Base-by-base conservation (phyloP, 1,139 yeast species). In the Pichia sp. region DNA sequence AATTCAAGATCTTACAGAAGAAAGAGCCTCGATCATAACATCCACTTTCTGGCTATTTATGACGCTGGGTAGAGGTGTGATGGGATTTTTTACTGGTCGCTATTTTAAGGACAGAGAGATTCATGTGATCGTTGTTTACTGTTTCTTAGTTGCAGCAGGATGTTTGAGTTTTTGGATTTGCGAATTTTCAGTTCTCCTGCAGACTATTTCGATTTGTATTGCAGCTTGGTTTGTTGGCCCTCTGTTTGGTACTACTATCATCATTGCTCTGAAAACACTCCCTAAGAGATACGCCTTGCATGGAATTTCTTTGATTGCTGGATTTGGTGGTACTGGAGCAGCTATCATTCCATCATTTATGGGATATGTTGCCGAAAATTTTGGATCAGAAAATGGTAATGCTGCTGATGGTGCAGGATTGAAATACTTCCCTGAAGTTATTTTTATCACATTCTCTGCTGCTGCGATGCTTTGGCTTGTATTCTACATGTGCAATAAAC, bases 281-380 rank as follows among this genome's bases (percentile, higher is more conserved):
- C 96, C 96, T 0, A 69, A 72, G 25, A 74, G 75, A 47, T 69
- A 76, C 52, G 89, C 87, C 54, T 79, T 87, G 9, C 71, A 81
- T 8, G 93, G 90, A 0, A 75, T 88, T 6, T 95, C 96, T 0
- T 74, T 87, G 50, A 80, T 85, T 22, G 83, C 91, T 50, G 90
- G 95, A 0, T 68, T 87, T 56, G 95, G 95, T 4, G 90, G 91
- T 4, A 82, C 85, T 12, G 95, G 95, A 2, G 88, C 86, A 10
- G 95, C 95, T 0, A 74, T 80, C 0, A 59, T 87, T 10, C 91
- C 95, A 1, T 83, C 80, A 55, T 50, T 79, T 2, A 73, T 83
- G 47, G 95, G 95, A 0, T 55, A 58, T 22, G 49, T 66, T 3
- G 56, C 69, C 28, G 69, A 67, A 46, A 49, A 55, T 22, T 47